Evolutionary conservation across 495 filamentous ascomycete genomes (phyloP).

Genomic region (Penicillium chermesinum): DNA sequence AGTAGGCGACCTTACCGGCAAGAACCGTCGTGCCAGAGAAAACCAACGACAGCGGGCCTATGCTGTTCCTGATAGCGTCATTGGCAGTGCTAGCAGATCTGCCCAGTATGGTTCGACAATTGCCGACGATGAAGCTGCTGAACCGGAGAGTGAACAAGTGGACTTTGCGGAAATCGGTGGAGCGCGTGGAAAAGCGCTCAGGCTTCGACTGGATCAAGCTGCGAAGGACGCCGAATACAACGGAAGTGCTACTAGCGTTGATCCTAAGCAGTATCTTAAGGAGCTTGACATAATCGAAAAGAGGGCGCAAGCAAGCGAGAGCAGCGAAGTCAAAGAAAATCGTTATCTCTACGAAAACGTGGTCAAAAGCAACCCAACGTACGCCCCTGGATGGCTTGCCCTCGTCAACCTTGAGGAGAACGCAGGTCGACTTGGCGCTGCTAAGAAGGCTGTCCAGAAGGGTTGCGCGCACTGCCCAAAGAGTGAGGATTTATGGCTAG

Average conservation of each 20-base stretch:
- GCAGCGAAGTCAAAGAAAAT: slow-evolving; percentile 95
- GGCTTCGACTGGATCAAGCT: slow-evolving; percentile 86
- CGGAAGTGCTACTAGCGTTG: slow-evolving; percentile 83
- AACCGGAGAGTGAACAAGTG: slow-evolving; percentile 65
- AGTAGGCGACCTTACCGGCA: slow-evolving; percentile 92
- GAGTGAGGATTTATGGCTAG: slow-evolving; percentile 92
- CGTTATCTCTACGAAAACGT: slow-evolving; percentile 89
- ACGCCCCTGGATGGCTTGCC: slow-evolving; percentile 95
- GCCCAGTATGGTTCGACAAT: slow-evolving; percentile 81
- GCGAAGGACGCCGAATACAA: slow-evolving; percentile 56
- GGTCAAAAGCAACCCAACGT: slow-evolving; percentile 90
- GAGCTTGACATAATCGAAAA: slow-evolving; percentile 74
- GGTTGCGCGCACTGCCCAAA: slow-evolving; percentile 89
- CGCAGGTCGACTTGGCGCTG: slow-evolving; percentile 83
- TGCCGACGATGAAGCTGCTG: slow-evolving; percentile 62
- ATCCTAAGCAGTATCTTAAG: slow-evolving; percentile 95
- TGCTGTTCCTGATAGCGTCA: slow-evolving; percentile 93
- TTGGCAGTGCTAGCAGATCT: slow-evolving; percentile 75
- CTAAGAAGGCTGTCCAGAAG: slow-evolving; percentile 74
- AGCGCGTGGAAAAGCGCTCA: slow-evolving; percentile 86
- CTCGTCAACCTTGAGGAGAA: slow-evolving; percentile 88
- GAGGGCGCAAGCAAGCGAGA: slow-evolving; percentile 70
- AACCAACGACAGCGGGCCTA: slow-evolving; percentile 84
- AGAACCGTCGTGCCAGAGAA: slow-evolving; percentile 79
- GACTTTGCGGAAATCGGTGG: slow-evolving; percentile 98